Evolutionary conservation across 2,329 filamentous ascomycete genomes (phyloP), one percentile per base, ranked within the genome.

Genomic region (Knufia fluminis): DNA sequence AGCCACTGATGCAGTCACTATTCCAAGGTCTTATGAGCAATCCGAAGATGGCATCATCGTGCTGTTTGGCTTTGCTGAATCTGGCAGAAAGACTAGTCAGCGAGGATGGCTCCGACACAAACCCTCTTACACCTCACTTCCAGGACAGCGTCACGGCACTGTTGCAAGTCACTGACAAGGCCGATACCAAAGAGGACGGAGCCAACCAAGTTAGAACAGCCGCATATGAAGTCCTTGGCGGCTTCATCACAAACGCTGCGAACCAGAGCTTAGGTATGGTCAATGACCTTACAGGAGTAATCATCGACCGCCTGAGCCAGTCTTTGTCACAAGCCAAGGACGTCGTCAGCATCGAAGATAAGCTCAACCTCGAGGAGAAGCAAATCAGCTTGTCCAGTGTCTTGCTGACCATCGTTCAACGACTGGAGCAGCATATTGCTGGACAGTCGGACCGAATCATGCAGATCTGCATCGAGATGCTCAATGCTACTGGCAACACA

Each of bases 31-130:
- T 98, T 52, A 81, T 87, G 52, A 91, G 86, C 71, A 92, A 85
- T 66, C 85, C 89, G 52, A 96, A 94, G 79, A 98, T 98, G 83
- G 92, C 91, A 26, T 83, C 88, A 49, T 98, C 92, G 24, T 97
- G 92, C 80, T 98, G 92, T 73, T 96, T 94, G 92, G 90, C 92
- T 26, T 73, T 98, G 58, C 97, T 98, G 87, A 98, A 97, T 71
- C 73, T 98, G 64, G 91, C 92, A 9, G 92, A 98, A 65, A 85
- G 90, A 54, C 98, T 97, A 65, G 86, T 89, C 24, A 88, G 89
- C 51, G 90, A 96, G 49, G 77, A 83, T 49, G 87, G 86, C 44
- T 84, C 83, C 53, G 61, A 74, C 36, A 74, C 83, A 60, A 98
- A 97, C 71, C 78, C 88, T 38, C 75, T 98, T 44, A 94, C 90